Base-by-base conservation (phyloP, 192 early-diverging fungal genomes). In the Podila epicladia region DNA sequence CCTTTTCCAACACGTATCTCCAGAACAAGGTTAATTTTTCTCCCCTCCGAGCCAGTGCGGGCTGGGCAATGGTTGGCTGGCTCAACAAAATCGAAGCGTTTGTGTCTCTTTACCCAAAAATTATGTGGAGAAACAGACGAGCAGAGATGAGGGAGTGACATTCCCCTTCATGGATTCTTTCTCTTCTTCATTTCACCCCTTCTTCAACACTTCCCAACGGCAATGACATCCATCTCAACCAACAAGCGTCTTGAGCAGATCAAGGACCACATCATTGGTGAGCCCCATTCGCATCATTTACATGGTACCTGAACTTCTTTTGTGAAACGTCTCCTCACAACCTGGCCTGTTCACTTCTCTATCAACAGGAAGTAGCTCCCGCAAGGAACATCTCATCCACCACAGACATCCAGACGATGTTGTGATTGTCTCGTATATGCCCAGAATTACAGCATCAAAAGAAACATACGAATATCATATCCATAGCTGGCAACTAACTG, bases 321-420 rank as follows among this genome's bases (percentile, higher is more conserved):
- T 45, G 41, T 13, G 11, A 41, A 13, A 13, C 15, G 41, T 45
- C 35, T 37, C 41, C 41, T 45, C 41, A 45, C 9, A 45, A 17
- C 15, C 41, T 9, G 9, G 41, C 8, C 19, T 38, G 4, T 32
- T 13, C 8, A 35, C 5, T 53, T 12, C 61, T 13, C n/a, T 41
- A 19, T 9, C 9, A 45, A 29, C n/a, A 77, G 69, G 69, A 58
- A 29, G 61, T 3, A 60, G 51, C 58, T 31, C 64, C n/a, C 17
- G 20, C 50, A 69, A 69, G n/a, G 76, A 79, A 11, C 70, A 33
- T 7, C 70, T 79, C 68, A 64, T 79, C 65, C 60, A 72, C 53
- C 69, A 72, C 53, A 67, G 76, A 28, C 70, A 72, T 67, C 93
- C 93, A 59, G 94, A 98, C 68, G 97, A 98, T 82, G 90, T 98